phyloP scores from a whole-genome alignment of 352 stramenopile species.

The Phytophthora crassamura region DNA sequence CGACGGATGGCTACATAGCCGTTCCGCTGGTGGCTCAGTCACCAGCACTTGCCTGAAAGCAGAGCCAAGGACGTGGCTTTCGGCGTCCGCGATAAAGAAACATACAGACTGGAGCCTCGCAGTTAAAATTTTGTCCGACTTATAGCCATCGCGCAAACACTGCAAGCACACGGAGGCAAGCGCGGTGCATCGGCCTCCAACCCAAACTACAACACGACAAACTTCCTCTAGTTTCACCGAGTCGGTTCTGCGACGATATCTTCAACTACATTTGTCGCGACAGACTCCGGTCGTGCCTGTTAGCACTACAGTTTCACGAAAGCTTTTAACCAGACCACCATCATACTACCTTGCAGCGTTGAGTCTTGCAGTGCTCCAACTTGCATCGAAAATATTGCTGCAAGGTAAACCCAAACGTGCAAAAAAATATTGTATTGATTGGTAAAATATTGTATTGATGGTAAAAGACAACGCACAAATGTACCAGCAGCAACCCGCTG shows the following conservation, averaged over 20 bases:
- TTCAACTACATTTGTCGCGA: no score
- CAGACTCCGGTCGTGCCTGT: no score
- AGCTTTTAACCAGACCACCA: no score
- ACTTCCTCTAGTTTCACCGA: neutral
- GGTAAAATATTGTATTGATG: no score
- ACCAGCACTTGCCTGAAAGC: neutral
- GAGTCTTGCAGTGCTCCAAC: no score
- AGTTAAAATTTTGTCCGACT: neutral
- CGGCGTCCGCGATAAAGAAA: neutral
- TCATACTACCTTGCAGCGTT: no score
- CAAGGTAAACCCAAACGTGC: neutral
- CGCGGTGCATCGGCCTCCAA: neutral
- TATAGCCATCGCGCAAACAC: slow-evolving; percentile 1
- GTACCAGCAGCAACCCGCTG: no score
- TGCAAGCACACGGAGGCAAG: neutral
- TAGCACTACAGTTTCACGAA: no score
- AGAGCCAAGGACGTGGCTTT: no score
- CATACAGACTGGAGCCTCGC: neutral
- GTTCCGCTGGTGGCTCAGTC: no score
- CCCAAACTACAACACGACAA: neutral
- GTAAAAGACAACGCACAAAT: neutral
- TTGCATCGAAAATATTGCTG: no score
- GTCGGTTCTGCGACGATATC: no score
- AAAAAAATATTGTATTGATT: slow-evolving; percentile 18
- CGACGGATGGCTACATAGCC: neutral